phyloP scores from a whole-genome alignment of 176 grass and related monocot genomes.

The Rhynchospora breviuscula region DNA sequence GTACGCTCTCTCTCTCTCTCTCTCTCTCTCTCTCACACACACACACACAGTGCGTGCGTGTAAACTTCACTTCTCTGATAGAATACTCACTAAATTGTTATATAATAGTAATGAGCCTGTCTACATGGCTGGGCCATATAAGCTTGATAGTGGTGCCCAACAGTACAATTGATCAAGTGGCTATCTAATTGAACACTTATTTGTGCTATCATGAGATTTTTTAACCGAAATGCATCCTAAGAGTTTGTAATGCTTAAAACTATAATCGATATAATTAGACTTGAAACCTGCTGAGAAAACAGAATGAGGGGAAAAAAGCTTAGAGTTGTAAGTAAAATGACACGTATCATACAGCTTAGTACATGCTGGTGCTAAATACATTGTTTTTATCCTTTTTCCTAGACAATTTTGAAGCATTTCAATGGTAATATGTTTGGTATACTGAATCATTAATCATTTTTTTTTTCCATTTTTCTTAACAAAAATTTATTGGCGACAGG shows the following conservation, averaged over 20 bases:
- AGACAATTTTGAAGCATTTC: background rate
- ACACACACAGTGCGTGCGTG: background rate
- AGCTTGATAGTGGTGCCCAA: background rate
- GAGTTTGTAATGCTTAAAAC: background rate
- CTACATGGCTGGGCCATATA: background rate
- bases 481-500: constrained; percentile 33
- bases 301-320: background rate
- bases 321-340: background rate
- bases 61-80: background rate
- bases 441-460: background rate
- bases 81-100: background rate
- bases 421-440: background rate
- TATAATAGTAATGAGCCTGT: background rate
- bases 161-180: background rate
- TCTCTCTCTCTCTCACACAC: background rate
- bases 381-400: background rate
- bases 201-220: constrained; percentile 2
- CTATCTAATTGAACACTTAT: background rate
- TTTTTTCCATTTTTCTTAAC: constrained; percentile 14
- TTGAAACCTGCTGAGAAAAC: background rate
- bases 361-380: background rate
- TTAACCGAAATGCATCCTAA: background rate
- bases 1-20: constrained; percentile 36
- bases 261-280: constrained; percentile 4
- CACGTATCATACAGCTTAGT: background rate